Evolutionary conservation across 345 rosid genomes (phyloP), one percentile per base, ranked within the genome.

Genomic region (Draba incana): DNA sequence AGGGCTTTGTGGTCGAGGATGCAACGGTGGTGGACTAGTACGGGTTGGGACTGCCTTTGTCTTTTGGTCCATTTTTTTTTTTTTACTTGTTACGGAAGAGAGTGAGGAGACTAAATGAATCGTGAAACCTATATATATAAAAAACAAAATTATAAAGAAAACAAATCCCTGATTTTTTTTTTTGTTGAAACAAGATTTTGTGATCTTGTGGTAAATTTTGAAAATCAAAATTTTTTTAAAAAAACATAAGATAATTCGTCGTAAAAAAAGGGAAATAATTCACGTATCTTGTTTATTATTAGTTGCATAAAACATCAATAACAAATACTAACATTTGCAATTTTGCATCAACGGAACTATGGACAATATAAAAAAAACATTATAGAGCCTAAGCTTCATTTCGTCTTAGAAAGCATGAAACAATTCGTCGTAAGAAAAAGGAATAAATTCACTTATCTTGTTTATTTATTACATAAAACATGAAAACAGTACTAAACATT

Each of bases 401-500:
- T 20, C 20, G 20, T 14, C 0, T 6, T 44, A 52, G 11, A 27
- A 35, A 15, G 8, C 10, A 35, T 35, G 10, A 35, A 10, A 35
- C 8, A 35, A 35, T 31, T 31, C 2, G 2, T 35, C 39, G 39
- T 35, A 35, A 35, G 8, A 35, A 35, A 8, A 7, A 10, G 39
- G 9, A 55, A 4, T 20, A 20, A 54, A 31, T n/a, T 41, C 41
- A 61, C 10, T 7, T 30, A 9, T 33, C 24, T 24, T 33, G 27
- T 16, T 71, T 35, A 44, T 60, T 64, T 57, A 24, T 65, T 28
- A 65, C 46, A 57, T 12, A 55, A n/a, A 46, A 52, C 62, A 23
- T 28, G 3, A 55, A 63, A 55, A 13, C 62, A 63, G 61, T 61
- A 42, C 63, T 71, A 62, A 46, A 71, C 62, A 71, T 62, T 53